Percentiles rank a stretch among this genome's conserved stretches.
These are phyloP conservation scores for Spatholobus suberectus DNA, from an alignment of 306 rosid genomes.

Conservation along the genomic window DNA sequence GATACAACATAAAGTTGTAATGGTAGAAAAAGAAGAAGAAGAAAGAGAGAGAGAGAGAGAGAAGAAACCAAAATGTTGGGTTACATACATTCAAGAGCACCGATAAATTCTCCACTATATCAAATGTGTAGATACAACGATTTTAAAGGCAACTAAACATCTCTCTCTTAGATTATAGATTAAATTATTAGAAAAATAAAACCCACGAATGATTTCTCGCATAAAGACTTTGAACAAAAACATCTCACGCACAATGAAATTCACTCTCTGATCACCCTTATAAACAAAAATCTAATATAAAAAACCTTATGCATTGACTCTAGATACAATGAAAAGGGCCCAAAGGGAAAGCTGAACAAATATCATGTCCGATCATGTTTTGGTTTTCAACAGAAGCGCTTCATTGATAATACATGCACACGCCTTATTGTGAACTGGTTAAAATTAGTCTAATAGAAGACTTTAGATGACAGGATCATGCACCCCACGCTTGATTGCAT, in stretches of 20 bases:
- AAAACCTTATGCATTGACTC: not conserved
- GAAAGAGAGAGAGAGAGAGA: too few relatives aligned
- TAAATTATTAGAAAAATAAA: not conserved
- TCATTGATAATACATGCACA: not conserved
- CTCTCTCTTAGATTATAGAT: not conserved
- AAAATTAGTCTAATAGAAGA: not conserved
- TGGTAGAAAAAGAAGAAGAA: too few relatives aligned
- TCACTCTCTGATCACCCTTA: not conserved
- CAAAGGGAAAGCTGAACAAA: not conserved
- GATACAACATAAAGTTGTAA: too few relatives aligned
- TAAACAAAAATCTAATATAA: not conserved
- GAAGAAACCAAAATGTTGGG: too few relatives aligned
- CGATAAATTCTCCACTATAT: not conserved
- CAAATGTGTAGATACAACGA: not conserved
- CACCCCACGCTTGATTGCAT: not conserved
- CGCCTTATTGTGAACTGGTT: not conserved
- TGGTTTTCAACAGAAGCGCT: not conserved
- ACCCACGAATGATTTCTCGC: not conserved
- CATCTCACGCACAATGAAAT: too few relatives aligned
- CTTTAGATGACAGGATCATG: not conserved
- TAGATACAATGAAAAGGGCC: not conserved
- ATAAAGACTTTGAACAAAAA: too few relatives aligned
- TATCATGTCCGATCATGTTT: not conserved
- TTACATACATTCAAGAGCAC: not conserved
- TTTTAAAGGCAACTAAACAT: not conserved